Evolutionary conservation across 2,329 filamentous ascomycete genomes (phyloP).

Genomic region (Diaporthe velutina): DNA sequence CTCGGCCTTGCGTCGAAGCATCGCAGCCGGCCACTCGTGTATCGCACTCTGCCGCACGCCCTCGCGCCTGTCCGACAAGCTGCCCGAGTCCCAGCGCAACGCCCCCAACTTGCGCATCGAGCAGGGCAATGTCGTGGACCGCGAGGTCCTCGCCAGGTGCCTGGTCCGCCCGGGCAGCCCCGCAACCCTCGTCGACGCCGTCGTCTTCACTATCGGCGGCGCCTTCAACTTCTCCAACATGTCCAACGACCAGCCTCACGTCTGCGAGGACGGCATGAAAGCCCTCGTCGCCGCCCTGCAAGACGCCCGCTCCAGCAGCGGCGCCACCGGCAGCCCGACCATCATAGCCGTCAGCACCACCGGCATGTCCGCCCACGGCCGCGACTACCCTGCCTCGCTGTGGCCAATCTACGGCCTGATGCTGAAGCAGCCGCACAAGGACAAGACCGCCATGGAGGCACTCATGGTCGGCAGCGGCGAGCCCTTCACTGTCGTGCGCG

Average conservation of each 20-base stretch:
- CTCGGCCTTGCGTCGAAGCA: conserved; percentile 58
- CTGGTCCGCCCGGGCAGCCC: conserved; percentile 48
- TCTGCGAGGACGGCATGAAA: conserved; percentile 60
- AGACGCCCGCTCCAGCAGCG: conserved; percentile 44
- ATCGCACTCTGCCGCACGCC: conserved; percentile 64
- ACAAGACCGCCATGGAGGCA: conserved; percentile 61
- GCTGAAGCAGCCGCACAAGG: conserved; percentile 54
- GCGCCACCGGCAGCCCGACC: conserved; percentile 48
- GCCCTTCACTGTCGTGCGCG: conserved; percentile 49
- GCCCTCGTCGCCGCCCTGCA: conserved; percentile 57
- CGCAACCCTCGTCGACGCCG: conserved; percentile 55
- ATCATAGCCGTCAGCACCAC: conserved; percentile 57
- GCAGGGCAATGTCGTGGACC: conserved; percentile 62
- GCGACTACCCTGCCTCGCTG: conserved; percentile 57
- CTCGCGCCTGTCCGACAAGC: conserved; percentile 57
- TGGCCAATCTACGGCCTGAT: conserved; percentile 56
- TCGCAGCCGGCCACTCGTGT: conserved; percentile 61
- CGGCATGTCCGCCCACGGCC: conserved; percentile 53
- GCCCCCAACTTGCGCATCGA: conserved; percentile 56
- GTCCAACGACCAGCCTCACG: conserved; percentile 58
- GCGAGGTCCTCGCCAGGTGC: conserved; percentile 51
- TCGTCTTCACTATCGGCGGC: conserved; percentile 64
- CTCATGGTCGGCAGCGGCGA: conserved; percentile 46
- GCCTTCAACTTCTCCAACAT: conserved; percentile 49
- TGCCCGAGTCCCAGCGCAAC: conserved; percentile 46